Percentiles rank a stretch among this genome's conserved stretches.
Conservation (phyloP, 2,329 filamentous ascomycete species). For the Aspergillus phoenicis region DNA sequence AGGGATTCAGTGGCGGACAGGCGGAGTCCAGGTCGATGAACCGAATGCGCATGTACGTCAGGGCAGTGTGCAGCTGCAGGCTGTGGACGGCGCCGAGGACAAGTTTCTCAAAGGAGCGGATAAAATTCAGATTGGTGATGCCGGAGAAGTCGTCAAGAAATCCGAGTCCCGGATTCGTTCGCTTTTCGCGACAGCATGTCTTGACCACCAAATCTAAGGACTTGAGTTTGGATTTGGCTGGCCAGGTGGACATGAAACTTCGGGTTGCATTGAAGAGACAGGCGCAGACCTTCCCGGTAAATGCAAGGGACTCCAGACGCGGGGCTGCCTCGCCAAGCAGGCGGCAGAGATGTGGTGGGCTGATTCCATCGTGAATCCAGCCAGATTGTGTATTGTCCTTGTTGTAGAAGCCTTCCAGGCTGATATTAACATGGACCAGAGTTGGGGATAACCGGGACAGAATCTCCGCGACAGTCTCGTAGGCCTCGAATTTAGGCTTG, state of each 20-base stretch:
- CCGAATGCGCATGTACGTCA: constrained; percentile 69
- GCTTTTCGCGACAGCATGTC: constrained; percentile 65
- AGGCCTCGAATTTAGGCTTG: constrained; percentile 73
- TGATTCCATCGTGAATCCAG: constrained; percentile 48
- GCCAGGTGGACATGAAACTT: constrained; percentile 53
- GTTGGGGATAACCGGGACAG: constrained; percentile 60
- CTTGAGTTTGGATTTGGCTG: constrained; percentile 51
- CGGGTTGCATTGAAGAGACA: constrained; percentile 66
- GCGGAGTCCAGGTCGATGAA: constrained; percentile 76
- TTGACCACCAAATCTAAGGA: constrained; percentile 73
- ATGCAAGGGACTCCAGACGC: constrained; percentile 67
- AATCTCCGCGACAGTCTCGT: constrained; percentile 68
- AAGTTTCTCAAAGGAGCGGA: constrained; percentile 69
- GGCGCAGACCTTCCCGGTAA: constrained; percentile 72
- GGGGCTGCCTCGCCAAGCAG: constrained; percentile 64
- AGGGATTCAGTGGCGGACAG: constrained; percentile 70
- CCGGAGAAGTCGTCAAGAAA: constrained; percentile 67
- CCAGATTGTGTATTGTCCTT: constrained; percentile 63
- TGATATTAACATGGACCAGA: constrained; percentile 67
- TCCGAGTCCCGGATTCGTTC: constrained; percentile 39
- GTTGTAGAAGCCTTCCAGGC: constrained; percentile 71
- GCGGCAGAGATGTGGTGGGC: constrained; percentile 66
- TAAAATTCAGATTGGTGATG: constrained; percentile 72
- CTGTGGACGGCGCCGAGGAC: constrained; percentile 66
- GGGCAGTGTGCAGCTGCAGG: constrained; percentile 59